Evolutionary conservation across 1,139 yeast genomes (phyloP), one percentile per base, ranked within the genome.

Genomic region (Eremothecium sinecaudum): DNA sequence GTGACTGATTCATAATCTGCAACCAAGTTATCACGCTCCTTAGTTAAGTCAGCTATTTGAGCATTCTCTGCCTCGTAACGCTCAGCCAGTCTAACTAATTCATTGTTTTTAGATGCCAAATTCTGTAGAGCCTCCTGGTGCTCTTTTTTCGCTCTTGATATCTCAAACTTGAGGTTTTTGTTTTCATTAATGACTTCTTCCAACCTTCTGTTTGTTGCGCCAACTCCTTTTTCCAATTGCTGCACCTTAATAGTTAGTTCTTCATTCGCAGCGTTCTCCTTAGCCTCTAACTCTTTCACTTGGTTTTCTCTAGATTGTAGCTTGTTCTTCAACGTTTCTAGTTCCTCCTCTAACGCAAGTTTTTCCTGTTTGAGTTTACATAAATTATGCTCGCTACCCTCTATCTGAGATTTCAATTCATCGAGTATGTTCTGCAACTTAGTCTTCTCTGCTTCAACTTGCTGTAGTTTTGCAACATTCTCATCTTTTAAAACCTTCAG

Each of bases 161-260:
- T 40, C 53, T 67, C 59, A 28, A 50, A 41, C 37, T 63, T 51
- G 16, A 76, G 56, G 13, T 57, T 63, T 14, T 59, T 58, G 47
- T 75, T 77, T 45, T 73, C 81, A 5, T 53, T 55, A 8, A 69
- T 59, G 24, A 76, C 58, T 9, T 65, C 62, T 38, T 66, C 63
- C 31, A 71, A 51, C 32, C 67, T 64, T 36, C 63, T 51, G 42
- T 59, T 60, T 5, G 70, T 62, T 16, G 50, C 44, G 32, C 50
- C 58, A 38, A 57, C 59, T 25, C 56, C 58, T 10, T 62, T 50
- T 31, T 51, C 63, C 18, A 61, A 43, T 7, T 57, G 47, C 5
- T 50, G 45, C 18, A 69, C 39, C 38, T 63, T 63, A 3, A 42
- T 43, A 29, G 65, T 65, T 11, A 69, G 47, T 27, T 60, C 63